These are phyloP conservation scores for Penicillium canescens DNA, from an alignment of 495 filamentous ascomycete genomes.

Conservation along the genomic window DNA sequence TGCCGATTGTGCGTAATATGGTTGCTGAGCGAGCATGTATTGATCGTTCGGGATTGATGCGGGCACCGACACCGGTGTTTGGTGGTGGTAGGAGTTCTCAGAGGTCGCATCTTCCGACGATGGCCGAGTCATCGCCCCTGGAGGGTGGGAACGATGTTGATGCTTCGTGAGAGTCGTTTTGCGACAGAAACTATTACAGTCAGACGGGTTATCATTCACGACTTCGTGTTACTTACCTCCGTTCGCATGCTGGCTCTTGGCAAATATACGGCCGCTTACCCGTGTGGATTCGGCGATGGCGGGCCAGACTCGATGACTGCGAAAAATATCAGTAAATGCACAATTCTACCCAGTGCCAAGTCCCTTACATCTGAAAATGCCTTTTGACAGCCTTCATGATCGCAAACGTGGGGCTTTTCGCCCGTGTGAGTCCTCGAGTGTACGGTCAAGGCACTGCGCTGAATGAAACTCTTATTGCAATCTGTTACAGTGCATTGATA, in stretches of 20 bases:
- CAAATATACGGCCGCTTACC: conserved; percentile 86
- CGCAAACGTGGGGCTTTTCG: conserved; percentile 85
- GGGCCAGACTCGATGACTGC: conserved; percentile 83
- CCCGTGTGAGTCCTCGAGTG: conserved; percentile 87
- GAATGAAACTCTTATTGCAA: conserved; percentile 89
- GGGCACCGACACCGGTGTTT: conserved; percentile 27
- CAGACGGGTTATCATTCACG: not conserved
- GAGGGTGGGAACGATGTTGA: conserved; percentile 66
- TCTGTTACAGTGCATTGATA: conserved; percentile 68
- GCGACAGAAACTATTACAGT: conserved; percentile 69
- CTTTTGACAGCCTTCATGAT: conserved; percentile 77
- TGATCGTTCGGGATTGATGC: conserved; percentile 36
- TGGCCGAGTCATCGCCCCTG: conserved; percentile 50
- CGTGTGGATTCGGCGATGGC: conserved; percentile 85
- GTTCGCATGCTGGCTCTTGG: conserved; percentile 72
- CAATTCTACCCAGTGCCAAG: not conserved
- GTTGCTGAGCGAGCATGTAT: conserved; percentile 42
- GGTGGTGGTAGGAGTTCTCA: conserved; percentile 40
- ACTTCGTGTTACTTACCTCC: conserved; percentile 60
- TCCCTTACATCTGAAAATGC: conserved; percentile 81
- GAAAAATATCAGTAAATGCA: not conserved
- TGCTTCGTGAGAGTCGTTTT: conserved; percentile 90
- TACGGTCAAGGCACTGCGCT: conserved; percentile 83
- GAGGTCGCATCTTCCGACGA: conserved; percentile 45
- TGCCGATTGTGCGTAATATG: conserved; percentile 38